Conservation (phyloP, 2,329 filamentous ascomycete species). For the Talaromyces sp. region DNA sequence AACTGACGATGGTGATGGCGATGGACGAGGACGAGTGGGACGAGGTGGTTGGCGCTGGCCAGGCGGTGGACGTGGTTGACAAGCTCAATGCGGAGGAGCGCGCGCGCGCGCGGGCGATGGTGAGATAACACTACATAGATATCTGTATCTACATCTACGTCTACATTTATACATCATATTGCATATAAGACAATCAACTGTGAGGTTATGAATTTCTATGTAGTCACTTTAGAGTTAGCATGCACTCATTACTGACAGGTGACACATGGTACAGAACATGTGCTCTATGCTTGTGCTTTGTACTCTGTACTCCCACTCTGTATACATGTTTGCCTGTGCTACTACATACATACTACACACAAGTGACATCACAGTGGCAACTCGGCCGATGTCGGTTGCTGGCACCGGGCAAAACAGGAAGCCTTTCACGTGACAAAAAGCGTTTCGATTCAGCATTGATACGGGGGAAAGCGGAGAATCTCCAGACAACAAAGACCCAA, state of each 20-base stretch:
- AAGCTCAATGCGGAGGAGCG: slow-evolving; percentile 69
- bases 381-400: background rate
- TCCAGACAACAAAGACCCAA: background rate
- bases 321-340: too few relatives aligned
- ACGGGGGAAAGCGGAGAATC: background rate
- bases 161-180: background rate
- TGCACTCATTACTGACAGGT: background rate
- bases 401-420: background rate
- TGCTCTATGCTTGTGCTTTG: background rate
- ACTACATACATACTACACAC: too few relatives aligned
- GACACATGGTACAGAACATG: background rate
- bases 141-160: background rate
- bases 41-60: slow-evolving; percentile 54
- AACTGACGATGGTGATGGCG: slow-evolving; percentile 80
- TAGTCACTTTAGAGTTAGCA: background rate
- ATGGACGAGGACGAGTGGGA: slow-evolving; percentile 98
- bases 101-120: slow-evolving; percentile 63
- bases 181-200: background rate
- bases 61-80: slow-evolving; percentile 48
- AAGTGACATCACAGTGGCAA: too few relatives aligned
- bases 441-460: too few relatives aligned
- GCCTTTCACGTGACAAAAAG: background rate
- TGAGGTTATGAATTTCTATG: background rate
- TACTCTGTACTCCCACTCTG: background rate
- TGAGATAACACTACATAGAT: too few relatives aligned